Percentiles rank a stretch among this genome's conserved stretches.
These are phyloP conservation scores for Apiospora arundinis DNA, from an alignment of 2,329 filamentous ascomycete species.

Conservation along the genomic window DNA sequence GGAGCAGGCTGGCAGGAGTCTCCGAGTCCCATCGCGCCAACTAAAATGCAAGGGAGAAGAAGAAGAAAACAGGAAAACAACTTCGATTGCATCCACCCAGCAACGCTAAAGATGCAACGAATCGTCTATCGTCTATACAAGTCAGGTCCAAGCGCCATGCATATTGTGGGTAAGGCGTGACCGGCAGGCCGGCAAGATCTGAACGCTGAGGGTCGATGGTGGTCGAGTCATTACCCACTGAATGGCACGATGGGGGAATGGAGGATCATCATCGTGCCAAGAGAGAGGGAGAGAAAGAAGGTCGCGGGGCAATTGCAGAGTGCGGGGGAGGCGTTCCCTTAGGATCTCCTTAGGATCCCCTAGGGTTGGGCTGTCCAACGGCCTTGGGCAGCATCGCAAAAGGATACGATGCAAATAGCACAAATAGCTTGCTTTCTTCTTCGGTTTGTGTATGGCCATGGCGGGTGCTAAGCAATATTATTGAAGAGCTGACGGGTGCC, in stretches of 20 bases:
- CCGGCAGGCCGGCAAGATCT: constrained; percentile 7
- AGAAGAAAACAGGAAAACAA: constrained; percentile 14
- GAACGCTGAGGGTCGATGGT: not conserved
- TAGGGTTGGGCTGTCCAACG: not conserved
- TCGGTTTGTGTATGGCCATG: not conserved
- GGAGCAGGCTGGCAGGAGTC: not conserved
- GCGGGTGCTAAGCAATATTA: not conserved
- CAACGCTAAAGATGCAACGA: not conserved
- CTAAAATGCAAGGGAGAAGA: constrained; percentile 2
- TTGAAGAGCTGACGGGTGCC: constrained; percentile 2
- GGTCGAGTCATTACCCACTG: constrained; percentile 11
- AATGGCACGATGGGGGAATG: not conserved
- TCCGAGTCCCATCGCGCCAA: not conserved
- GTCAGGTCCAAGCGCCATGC: not conserved
- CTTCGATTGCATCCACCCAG: constrained; percentile 10
- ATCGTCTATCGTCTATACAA: not conserved
- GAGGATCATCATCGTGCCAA: not conserved
- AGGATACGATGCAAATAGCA: not conserved
- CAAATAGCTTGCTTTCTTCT: not conserved
- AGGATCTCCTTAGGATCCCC: not conserved
- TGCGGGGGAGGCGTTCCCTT: constrained; percentile 3
- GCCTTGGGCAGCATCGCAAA: not conserved
- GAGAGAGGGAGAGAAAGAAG: not conserved
- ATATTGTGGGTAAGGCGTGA: not conserved
- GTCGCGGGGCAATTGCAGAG: not conserved